A percentile compares a stretch with the other conserved stretches of the same genome.
Conservation (phyloP, 208 protist genomes). For the Naegleria gruberi region DNA sequence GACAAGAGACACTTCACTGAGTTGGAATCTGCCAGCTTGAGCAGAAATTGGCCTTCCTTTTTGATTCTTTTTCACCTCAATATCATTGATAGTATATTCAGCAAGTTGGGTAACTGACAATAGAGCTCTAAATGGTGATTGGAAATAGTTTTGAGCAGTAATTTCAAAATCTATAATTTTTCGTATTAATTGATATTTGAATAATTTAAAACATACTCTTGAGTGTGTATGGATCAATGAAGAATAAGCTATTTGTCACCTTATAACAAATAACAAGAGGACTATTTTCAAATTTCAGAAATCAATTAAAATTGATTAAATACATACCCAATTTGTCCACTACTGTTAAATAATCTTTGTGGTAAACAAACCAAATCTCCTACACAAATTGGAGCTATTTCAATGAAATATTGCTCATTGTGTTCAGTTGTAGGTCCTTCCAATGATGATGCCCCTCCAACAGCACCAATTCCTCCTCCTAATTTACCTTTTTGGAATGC, state of each 20-base stretch:
- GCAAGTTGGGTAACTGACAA: not conserved
- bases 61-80: not conserved
- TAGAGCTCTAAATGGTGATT: not conserved
- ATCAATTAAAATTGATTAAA: not conserved
- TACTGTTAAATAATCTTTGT: not conserved
- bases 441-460: not conserved
- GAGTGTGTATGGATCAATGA: not conserved
- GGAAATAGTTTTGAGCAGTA: not conserved
- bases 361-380: not conserved
- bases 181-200: too few species aligned
- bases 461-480: not conserved
- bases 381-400: not conserved
- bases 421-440: not conserved
- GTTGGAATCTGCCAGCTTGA: not conserved
- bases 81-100: constrained; percentile 11
- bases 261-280: not conserved
- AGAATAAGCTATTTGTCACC: not conserved
- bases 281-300: not conserved
- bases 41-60: not conserved
- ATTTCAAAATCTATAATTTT: not conserved
- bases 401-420: not conserved
- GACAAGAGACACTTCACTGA: not conserved
- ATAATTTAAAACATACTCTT: not conserved
- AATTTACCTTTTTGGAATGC: not conserved
- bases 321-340: not conserved